Percentiles rank a stretch among this genome's conserved stretches.
phyloP scores from a whole-genome alignment of 441 rosid species.

The Sinapis alba region DNA sequence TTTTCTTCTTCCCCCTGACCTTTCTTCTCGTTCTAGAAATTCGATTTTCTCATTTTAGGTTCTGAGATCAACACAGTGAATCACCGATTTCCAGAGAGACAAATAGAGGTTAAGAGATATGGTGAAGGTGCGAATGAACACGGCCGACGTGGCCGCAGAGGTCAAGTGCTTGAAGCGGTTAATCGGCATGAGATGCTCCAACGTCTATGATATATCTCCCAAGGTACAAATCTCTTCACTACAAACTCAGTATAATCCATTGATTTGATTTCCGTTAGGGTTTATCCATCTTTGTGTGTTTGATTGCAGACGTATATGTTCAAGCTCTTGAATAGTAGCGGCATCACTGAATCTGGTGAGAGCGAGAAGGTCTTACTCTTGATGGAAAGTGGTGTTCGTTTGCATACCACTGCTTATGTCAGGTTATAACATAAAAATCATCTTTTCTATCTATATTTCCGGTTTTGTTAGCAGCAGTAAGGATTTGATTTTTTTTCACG shows the following conservation, averaged over 20 bases:
- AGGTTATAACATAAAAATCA: slow-evolving; percentile 45
- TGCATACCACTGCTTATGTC: slow-evolving; percentile 87
- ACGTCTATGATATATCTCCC: slow-evolving; percentile 95
- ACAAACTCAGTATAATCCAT: neutral
- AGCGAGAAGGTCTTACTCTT: slow-evolving; percentile 89
- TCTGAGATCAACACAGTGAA: slow-evolving; percentile 18
- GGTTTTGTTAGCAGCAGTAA: neutral
- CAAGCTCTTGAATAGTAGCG: slow-evolving; percentile 97
- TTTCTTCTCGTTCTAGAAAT: slow-evolving; percentile 4
- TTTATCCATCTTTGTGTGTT: neutral
- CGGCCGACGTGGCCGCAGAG: slow-evolving; percentile 99
- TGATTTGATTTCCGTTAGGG: neutral
- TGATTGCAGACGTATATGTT: slow-evolving; percentile 78
- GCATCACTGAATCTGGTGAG: slow-evolving; percentile 93
- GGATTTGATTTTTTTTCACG: neutral
- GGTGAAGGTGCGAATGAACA: slow-evolving; percentile 96
- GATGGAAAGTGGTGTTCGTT: slow-evolving; percentile 95
- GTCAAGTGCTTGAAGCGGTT: slow-evolving; percentile 86
- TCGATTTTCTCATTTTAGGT: neutral
- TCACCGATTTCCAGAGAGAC: neutral
- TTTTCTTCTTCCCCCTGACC: neutral
- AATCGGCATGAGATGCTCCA: slow-evolving; percentile 97
- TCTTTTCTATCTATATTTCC: neutral
- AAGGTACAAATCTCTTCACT: slow-evolving; percentile 50
- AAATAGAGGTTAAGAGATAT: slow-evolving; percentile 23